Conservation (phyloP, 208 protist genomes). For the Leishmania lainsoni region DNA sequence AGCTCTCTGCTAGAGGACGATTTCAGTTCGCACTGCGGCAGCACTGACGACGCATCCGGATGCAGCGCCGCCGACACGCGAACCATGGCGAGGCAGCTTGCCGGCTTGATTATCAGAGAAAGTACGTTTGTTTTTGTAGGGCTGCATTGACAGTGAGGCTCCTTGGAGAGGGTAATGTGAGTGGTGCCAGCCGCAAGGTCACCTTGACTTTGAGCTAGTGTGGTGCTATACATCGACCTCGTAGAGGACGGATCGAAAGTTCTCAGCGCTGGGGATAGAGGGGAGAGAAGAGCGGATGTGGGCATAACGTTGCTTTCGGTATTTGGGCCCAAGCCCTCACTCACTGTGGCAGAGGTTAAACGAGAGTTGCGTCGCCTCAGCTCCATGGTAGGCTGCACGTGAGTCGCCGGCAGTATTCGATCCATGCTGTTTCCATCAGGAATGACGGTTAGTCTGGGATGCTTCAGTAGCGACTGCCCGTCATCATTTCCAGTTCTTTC, state of each 20-base stretch:
- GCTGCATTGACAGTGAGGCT: not conserved
- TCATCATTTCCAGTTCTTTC: not conserved
- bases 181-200: not conserved
- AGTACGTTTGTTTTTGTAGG: not conserved
- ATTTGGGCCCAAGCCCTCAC: not conserved
- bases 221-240: not conserved
- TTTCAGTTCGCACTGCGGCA: not conserved
- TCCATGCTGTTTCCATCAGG: not conserved
- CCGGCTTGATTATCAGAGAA: constrained; percentile 2
- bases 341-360: not conserved
- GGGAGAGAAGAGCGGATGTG: too few species aligned
- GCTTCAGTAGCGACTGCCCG: not conserved
- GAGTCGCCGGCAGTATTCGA: not conserved
- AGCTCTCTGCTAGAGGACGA: not conserved
- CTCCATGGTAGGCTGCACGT: not conserved
- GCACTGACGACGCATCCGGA: not conserved
- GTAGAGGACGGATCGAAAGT: not conserved
- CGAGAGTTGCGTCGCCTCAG: too few species aligned
- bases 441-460: not conserved
- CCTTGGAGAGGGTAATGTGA: not conserved
- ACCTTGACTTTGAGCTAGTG: not conserved
- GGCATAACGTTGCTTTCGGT: not conserved
- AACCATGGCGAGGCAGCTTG: constrained; percentile 1
- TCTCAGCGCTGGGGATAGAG: not conserved
- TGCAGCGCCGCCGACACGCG: not conserved